phyloP scores from a whole-genome alignment of 176 grass and related monocot genomes.

The Coix lacrymajobi region DNA sequence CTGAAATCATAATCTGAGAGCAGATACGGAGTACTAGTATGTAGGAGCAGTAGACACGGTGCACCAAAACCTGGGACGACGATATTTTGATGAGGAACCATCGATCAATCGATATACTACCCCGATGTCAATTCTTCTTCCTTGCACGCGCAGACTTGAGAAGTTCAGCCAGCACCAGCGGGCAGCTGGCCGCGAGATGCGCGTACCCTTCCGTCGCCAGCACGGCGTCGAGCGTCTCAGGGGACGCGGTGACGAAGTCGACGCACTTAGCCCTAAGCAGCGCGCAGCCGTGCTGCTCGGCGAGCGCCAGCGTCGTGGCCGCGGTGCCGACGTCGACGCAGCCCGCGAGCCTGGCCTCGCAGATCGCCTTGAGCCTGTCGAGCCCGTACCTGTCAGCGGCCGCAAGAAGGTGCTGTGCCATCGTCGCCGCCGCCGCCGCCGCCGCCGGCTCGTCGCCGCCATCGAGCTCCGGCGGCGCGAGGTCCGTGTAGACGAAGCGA shows the following conservation, averaged over 20 bases:
- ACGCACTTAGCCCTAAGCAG: neutral
- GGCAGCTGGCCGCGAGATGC: neutral
- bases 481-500: slow-evolving; percentile 46
- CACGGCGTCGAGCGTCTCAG: neutral
- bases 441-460: no score
- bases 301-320: neutral
- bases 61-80: no score
- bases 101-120: no score
- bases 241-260: neutral
- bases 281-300: neutral
- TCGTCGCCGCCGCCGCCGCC: neutral
- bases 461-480: slow-evolving; percentile 1
- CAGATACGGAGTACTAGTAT: no score
- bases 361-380: slow-evolving; percentile 42
- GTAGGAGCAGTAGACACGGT: no score
- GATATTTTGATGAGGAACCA: no score
- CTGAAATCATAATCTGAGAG: no score
- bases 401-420: slow-evolving; percentile 29
- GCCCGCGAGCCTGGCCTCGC: slow-evolving; percentile 19
- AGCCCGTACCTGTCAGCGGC: slow-evolving; percentile 39
- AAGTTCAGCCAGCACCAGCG: neutral
- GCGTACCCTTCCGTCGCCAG: neutral
- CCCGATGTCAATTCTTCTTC: no score
- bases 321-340: neutral
- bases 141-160: neutral